Percentiles rank a stretch among this genome's conserved stretches.
These are phyloP conservation scores for Podospora sp. DNA, from an alignment of 495 filamentous ascomycete genomes.

Conservation along the genomic window DNA sequence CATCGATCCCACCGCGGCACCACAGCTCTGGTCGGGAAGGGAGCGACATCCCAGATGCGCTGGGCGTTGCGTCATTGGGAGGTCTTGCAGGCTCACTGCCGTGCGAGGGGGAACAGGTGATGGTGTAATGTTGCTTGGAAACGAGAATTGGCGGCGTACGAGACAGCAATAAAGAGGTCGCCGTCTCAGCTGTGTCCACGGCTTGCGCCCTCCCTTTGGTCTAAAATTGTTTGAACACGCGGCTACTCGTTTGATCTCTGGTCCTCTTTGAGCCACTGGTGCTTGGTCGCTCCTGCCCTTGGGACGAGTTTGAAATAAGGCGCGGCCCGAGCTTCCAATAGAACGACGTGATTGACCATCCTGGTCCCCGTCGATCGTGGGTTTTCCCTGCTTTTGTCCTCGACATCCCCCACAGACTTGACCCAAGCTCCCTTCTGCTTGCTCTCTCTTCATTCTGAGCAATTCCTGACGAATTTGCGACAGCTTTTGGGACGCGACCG, in stretches of 20 bases:
- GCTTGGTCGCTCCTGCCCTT: not conserved
- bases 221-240: not conserved
- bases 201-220: not conserved
- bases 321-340: constrained; percentile 14
- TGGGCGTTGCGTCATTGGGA: constrained; percentile 22
- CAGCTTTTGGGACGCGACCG: not conserved
- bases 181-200: not conserved
- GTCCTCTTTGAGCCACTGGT: not conserved
- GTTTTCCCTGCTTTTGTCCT: constrained; percentile 16
- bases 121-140: not conserved
- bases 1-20: not conserved
- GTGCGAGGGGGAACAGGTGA: constrained; percentile 2
- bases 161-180: constrained; percentile 7
- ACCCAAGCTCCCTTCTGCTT: not conserved
- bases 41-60: not conserved
- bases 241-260: not conserved
- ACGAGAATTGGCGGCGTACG: not conserved
- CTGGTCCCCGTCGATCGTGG: constrained; percentile 6
- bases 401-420: not conserved
- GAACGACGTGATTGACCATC: constrained; percentile 4
- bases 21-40: not conserved
- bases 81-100: constrained; percentile 18
- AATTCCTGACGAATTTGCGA: not conserved
- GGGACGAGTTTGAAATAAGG: constrained; percentile 1
- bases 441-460: not conserved